Base-by-base conservation (phyloP, 1,284 basidiomycete genomes). In the Microbotryum violaceum region DNA sequence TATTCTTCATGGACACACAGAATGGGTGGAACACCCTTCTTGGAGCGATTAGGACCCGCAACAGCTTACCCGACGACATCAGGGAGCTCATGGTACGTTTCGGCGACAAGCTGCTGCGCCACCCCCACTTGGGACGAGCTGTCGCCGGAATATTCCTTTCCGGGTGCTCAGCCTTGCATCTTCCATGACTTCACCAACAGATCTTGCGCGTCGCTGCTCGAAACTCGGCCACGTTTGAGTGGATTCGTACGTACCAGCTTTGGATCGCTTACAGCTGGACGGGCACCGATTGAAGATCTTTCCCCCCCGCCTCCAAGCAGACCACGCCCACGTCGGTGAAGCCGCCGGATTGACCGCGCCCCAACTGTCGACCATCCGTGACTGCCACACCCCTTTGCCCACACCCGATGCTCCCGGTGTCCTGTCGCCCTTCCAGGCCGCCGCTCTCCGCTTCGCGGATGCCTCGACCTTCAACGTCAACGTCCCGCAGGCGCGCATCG, bases 11-110 rank as follows among this genome's bases (percentile, higher is more conserved):
- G 31, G 31, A 8, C 9, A 14, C 7, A 20, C 49, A 73, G 71
- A 66, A 69, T 53, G 77, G 77, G n/a, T 78, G 77, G 77, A 78
- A 77, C 67, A 71, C 70, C 16, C 72, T 78, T 4, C 70, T 78
- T 14, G 77, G 77, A 8, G 74, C 76, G 0, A 71, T 77, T 7
- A 63, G 77, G 25, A 76, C 71, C 44, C 71, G 72, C 55, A 77
- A 73, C 58, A 73, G 73, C 54, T 69, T 78, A 33, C 74, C 73
- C 0, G 77, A 74, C 50, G 77, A 78, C 62, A 68, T 78, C 18
- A 64, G 77, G 31, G 77, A 78, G 65, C 69, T 77, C 56, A 75
- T 78, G 72, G 75, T 76, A 16, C 58, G 70, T 60, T 4, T 16
- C 3, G 14, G 20, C 5, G 16, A 23, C 31, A 23, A 5, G 46